A percentile compares a stretch with the other conserved stretches of the same genome.
phyloP scores from a whole-genome alignment of 345 rosid genomes.

The Dipteronia sinensis region DNA sequence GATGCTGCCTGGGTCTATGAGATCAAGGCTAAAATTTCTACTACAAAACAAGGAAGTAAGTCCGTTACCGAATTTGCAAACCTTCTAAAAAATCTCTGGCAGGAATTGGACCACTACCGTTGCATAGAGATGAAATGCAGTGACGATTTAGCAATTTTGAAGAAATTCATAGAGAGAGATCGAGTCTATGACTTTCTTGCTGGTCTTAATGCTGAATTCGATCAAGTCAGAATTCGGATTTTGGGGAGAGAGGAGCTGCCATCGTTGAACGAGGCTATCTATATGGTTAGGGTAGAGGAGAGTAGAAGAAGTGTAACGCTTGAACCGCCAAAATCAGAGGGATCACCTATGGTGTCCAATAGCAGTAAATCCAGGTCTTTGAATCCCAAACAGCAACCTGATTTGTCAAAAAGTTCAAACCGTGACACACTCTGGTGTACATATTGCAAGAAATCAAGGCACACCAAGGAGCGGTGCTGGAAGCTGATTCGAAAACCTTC shows the following conservation, averaged over 20 bases:
- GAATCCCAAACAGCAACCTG: no score
- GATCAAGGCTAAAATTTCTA: not conserved
- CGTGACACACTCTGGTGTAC: no score
- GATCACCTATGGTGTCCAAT: not conserved
- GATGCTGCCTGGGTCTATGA: not conserved
- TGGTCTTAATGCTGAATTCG: not conserved
- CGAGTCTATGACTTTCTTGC: not conserved
- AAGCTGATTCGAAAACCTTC: no score
- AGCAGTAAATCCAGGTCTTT: no score
- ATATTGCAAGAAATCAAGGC: no score
- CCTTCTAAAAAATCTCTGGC: no score
- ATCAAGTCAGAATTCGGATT: not conserved
- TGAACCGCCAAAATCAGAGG: not conserved
- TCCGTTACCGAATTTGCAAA: not conserved
- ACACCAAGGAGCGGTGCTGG: no score
- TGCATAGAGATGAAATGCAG: no score
- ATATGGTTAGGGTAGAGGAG: not conserved
- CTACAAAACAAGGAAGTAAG: not conserved
- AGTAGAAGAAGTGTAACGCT: not conserved
- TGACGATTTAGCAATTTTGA: not conserved
- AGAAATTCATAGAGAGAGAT: not conserved
- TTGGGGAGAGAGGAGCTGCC: not conserved
- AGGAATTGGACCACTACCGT: no score
- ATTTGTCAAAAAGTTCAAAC: no score
- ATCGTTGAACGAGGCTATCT: not conserved